Evolutionary conservation across 2,329 filamentous ascomycete genomes (phyloP), one percentile per base, ranked within the genome.

Genomic region (Apiospora pterosperma): DNA sequence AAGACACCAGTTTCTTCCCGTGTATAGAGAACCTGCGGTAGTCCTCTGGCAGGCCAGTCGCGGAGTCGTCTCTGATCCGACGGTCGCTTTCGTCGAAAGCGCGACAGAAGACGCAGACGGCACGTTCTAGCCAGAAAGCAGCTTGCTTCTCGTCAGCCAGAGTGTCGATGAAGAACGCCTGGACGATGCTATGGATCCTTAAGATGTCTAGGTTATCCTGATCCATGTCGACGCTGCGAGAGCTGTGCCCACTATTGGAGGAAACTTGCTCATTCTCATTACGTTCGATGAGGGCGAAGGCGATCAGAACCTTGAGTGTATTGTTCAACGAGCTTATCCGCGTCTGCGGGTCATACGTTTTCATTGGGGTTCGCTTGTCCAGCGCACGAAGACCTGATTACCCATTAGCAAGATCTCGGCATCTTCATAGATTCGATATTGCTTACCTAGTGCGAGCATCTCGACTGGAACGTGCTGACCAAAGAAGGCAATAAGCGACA

Each of bases 381-480:
- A 85, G 74, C 0, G 77, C 80, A 58, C 77, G 77, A 1, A 83
- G 71, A 14, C 82, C 82, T 83, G 61, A 34, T 14, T 5, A 23
- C n/a, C 19, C 38, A 55, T 70, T 66, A 72, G 69, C 25, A 44
- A 21, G 25, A 1, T 7, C 11, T 25, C 5, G 11, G n/a, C 3
- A 21, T 6, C 36, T 23, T 38, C 34, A 4, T 8, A 10, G 10
- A 19, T n/a, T 6, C 19, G 39, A 61, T 39, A n/a, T 52, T 10
- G 8, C 77, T 69, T 74, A 74, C 88, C 88, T 19, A 90, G 77
- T 36, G 78, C 78, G 14, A 92, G 77, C 80, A 92, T 85, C 63
- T 88, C 88, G 25, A 91, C 86, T 0, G 90, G 90, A 5, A 91
- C 80, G 64, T 88, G 82, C 63, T 88, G 86, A 44, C 86, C 85